These are phyloP conservation scores for Brassica cretica DNA, from an alignment of 345 rosid genomes.

Conservation along the genomic window DNA sequence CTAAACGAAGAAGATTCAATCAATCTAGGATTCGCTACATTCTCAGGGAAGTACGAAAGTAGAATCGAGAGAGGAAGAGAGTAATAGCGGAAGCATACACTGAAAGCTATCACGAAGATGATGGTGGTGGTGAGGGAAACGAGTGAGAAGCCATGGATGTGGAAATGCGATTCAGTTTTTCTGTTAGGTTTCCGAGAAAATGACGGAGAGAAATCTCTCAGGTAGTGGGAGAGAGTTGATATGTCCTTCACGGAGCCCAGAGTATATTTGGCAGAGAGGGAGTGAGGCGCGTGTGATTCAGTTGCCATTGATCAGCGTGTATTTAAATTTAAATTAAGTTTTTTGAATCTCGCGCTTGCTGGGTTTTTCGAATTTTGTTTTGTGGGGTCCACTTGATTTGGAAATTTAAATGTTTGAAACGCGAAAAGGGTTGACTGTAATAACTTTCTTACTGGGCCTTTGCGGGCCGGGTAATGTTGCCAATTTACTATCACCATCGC, in stretches of 20 bases:
- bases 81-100: conserved; percentile 16
- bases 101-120: conserved; percentile 4
- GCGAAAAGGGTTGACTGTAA: conserved; percentile 30
- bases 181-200: neutral
- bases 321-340: conserved; percentile 3
- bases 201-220: neutral
- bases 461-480: neutral
- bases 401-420: conserved; percentile 19
- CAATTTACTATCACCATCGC: too few species aligned
- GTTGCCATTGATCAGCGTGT: conserved; percentile 27
- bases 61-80: neutral
- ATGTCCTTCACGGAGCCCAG: conserved; percentile 27
- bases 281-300: conserved; percentile 38
- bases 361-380: conserved; percentile 37
- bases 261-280: conserved; percentile 9
- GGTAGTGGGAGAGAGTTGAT: conserved; percentile 15
- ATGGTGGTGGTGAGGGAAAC: neutral
- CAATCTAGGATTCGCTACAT: neutral
- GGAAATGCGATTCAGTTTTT: neutral
- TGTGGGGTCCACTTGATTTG: conserved; percentile 16
- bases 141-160: conserved; percentile 3
- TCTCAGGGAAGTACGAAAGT: neutral
- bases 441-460: conserved; percentile 11
- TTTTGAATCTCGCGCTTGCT: conserved; percentile 57
- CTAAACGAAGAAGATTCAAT: neutral